Evolutionary conservation across 495 filamentous ascomycete genomes (phyloP).

Genomic region (Gamarada debralockiae): DNA sequence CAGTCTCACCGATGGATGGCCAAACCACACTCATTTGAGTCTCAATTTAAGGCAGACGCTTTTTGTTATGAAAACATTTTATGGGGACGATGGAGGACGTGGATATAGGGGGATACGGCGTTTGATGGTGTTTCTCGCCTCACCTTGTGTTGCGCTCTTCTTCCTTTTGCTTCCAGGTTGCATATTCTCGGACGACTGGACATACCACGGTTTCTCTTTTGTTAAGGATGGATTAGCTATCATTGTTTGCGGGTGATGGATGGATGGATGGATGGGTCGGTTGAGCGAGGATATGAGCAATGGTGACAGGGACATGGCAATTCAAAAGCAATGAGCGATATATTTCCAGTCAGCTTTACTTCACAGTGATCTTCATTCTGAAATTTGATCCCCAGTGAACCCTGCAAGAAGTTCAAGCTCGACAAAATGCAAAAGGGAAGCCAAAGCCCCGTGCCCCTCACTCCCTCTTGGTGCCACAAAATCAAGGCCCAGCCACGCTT

Average conservation of each 20-base stretch:
- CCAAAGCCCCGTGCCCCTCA: background rate
- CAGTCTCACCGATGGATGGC: conserved; percentile 1
- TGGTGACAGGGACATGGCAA: conserved; percentile 1
- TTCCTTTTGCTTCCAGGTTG: conserved; percentile 10
- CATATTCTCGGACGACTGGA: conserved; percentile 20
- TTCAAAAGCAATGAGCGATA: conserved; percentile 15
- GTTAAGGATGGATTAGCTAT: conserved; percentile 5
- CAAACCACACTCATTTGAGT: conserved; percentile 21
- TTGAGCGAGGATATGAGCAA: conserved; percentile 1
- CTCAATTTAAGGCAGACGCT: conserved; percentile 9
- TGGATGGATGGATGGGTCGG: background rate
- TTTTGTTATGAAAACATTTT: conserved; percentile 15
- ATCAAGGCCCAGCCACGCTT: background rate
- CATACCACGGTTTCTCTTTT: conserved; percentile 25
- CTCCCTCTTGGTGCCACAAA: conserved; percentile 1
- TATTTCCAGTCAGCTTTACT: too few relatives aligned
- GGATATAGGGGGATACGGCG: conserved; percentile 19
- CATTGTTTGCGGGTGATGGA: conserved; percentile 8
- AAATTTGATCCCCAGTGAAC: too few relatives aligned
- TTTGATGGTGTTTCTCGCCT: conserved; percentile 14
- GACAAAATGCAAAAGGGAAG: background rate
- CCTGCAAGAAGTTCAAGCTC: too few relatives aligned
- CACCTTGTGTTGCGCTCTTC: conserved; percentile 5
- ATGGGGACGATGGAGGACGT: conserved; percentile 11
- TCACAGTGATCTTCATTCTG: too few relatives aligned